Evolutionary conservation across 2,329 filamentous ascomycete genomes (phyloP), one percentile per base, ranked within the genome.

Genomic region (Ophiostoma australiae): DNA sequence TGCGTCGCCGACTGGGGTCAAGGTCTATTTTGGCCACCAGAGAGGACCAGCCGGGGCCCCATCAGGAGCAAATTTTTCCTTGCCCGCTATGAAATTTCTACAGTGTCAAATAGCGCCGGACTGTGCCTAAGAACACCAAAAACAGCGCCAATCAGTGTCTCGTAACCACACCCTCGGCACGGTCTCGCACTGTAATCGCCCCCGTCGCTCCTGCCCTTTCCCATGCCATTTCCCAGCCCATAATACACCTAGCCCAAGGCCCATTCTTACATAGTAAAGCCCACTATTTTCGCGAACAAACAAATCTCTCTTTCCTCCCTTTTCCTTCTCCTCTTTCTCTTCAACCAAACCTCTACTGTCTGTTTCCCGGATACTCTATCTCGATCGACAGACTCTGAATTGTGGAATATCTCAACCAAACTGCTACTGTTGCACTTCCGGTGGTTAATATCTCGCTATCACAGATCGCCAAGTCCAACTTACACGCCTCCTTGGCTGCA

Each of bases 11-110:
- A 17, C 44, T 48, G 20, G 44, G 44, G 44, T 8, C 44, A 48
- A 31, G 44, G 23, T 65, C 31, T 35, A 37, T 65, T 65, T 37
- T 65, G 33, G 33, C 61, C 61, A 65, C 61, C 61, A 20, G 39
- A 65, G 17, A 65, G 17, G 17, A 37, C 61, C 31, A 31, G 33
- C 61, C 61, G 13, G 31, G 15, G 63, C 20, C 63, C 63, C 63
- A 66, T 66, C 35, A 39, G 63, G 35, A 37, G 63, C 63, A 66
- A 39, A 66, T 66, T 66, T 66, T 66, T 39, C n/a, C 63, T 39
- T 6, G 63, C 7, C 63, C 63, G 35, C 63, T 66, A 39, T 39
- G 41, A 37, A 37, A 27, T n/a, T n/a, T 7, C 5, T 41, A 65
- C 61, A 63, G 58, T 63, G 58, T 13, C 27, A 63, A 33, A 63